These are phyloP conservation scores for Yamadazyma ubonensis DNA, from an alignment of 805 yeast genomes.

Conservation along the genomic window DNA sequence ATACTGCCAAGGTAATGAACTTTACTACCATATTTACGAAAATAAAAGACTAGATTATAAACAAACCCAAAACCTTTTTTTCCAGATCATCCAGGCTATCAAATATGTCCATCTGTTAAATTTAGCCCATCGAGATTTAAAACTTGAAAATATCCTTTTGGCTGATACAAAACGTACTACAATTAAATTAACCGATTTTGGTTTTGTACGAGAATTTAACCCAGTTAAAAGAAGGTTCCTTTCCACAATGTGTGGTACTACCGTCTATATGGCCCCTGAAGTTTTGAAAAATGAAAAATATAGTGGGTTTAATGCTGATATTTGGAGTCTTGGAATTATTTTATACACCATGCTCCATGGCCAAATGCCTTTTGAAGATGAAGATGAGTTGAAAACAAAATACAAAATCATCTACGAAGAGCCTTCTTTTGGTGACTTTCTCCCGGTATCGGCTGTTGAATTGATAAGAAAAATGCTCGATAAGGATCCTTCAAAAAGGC, in stretches of 20 bases:
- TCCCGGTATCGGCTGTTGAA: slow-evolving; percentile 49
- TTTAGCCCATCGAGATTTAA: slow-evolving; percentile 82
- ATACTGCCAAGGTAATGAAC: slow-evolving; percentile 80
- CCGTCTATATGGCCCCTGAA: slow-evolving; percentile 97
- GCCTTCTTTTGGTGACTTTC: slow-evolving; percentile 51
- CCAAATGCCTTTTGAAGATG: slow-evolving; percentile 88
- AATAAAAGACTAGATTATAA: slow-evolving; percentile 49
- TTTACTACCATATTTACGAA: slow-evolving; percentile 63
- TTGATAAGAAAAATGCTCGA: slow-evolving; percentile 55
- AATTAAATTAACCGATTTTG: slow-evolving; percentile 87
- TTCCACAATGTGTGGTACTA: slow-evolving; percentile 90
- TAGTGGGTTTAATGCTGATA: slow-evolving; percentile 78
- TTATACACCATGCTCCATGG: slow-evolving; percentile 83
- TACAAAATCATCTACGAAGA: slow-evolving; percentile 60
- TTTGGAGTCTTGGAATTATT: slow-evolving; percentile 91
- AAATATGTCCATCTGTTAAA: slow-evolving; percentile 74
- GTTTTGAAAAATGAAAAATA: slow-evolving; percentile 66
- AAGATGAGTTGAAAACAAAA: slow-evolving; percentile 63
- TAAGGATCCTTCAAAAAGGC: slow-evolving; percentile 68
- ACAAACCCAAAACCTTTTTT: slow-evolving; percentile 54
- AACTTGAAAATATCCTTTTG: slow-evolving; percentile 72
- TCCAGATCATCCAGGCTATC: slow-evolving; percentile 65
- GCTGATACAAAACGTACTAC: slow-evolving; percentile 52
- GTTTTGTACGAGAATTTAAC: slow-evolving; percentile 78
- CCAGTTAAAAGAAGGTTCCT: slow-evolving; percentile 49